These are phyloP conservation scores for Amanita polypyramis DNA, from an alignment of 768 basidiomycete genomes.

Conservation along the genomic window DNA sequence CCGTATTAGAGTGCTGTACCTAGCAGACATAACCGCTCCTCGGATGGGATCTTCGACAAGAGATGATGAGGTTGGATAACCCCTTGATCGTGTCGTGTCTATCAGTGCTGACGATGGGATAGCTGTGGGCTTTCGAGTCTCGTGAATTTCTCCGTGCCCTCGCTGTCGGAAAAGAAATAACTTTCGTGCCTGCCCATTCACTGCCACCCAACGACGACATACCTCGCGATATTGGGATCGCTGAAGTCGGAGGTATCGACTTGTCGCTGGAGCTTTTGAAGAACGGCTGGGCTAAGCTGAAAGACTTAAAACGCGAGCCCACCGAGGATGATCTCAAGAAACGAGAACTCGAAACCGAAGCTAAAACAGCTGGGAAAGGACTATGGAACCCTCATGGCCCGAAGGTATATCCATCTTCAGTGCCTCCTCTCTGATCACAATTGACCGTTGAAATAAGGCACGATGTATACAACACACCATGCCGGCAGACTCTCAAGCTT, in stretches of 20 bases:
- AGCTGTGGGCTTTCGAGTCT: constrained; percentile 90
- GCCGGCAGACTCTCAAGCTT: constrained; percentile 83
- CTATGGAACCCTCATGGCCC: constrained; percentile 80
- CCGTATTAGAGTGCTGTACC: constrained; percentile 71
- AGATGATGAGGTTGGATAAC: constrained; percentile 69
- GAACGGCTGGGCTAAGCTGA: constrained; percentile 89
- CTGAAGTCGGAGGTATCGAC: constrained; percentile 64
- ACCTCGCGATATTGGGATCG: constrained; percentile 71
- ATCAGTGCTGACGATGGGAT: constrained; percentile 4
- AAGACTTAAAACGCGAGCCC: constrained; percentile 77
- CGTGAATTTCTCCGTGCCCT: constrained; percentile 85
- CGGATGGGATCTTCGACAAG: constrained; percentile 72
- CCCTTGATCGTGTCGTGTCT: not conserved
- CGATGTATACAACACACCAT: constrained; percentile 72
- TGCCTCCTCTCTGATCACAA: not conserved
- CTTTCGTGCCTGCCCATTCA: constrained; percentile 74
- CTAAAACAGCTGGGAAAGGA: constrained; percentile 65
- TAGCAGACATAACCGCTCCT: constrained; percentile 81
- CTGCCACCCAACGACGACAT: constrained; percentile 67
- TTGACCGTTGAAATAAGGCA: constrained; percentile 32
- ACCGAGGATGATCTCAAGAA: constrained; percentile 69
- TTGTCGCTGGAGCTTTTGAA: constrained; percentile 68
- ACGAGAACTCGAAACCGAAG: constrained; percentile 68
- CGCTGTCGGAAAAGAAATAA: constrained; percentile 84
- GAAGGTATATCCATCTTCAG: constrained; percentile 30